A percentile compares a stretch with the other conserved stretches of the same genome.
Conservation (phyloP, 345 rosid genomes). For the Hypericum perforatum region DNA sequence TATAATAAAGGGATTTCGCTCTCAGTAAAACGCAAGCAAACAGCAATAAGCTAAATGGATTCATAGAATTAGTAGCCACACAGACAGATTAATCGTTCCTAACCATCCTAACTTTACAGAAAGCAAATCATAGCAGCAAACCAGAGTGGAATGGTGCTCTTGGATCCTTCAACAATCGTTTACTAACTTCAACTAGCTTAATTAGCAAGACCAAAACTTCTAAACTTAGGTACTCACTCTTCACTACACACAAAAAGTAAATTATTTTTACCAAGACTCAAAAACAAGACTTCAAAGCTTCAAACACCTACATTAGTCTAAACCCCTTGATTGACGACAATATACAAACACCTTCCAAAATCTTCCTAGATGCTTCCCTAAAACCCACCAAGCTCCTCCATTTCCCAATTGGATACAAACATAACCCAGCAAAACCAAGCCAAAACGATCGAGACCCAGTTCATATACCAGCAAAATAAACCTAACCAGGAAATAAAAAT, state of each 20-base stretch:
- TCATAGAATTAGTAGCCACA: not conserved
- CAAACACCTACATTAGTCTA: no score
- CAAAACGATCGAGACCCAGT: constrained; percentile 15
- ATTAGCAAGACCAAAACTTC: no score
- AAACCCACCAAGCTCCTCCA: not conserved
- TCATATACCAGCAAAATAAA: not conserved
- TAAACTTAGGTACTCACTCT: no score
- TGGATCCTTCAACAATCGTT: no score
- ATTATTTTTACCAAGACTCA: no score
- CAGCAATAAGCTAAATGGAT: not conserved
- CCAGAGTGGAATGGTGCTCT: no score
- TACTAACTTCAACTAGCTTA: no score
- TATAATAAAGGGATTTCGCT: not conserved
- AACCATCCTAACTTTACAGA: no score
- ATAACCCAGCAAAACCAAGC: not conserved
- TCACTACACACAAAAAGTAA: no score
- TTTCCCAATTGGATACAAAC: not conserved
- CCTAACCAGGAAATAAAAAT: not conserved
- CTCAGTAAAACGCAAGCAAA: not conserved
- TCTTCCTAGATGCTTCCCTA: not conserved
- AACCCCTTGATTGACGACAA: not conserved
- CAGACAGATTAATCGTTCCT: no score
- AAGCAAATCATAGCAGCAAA: no score
- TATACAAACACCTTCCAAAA: not conserved
- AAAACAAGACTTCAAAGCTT: no score